Evolutionary conservation across 768 basidiomycete genomes (phyloP), one percentile per base, ranked within the genome.

Genomic region (Russula sp.): DNA sequence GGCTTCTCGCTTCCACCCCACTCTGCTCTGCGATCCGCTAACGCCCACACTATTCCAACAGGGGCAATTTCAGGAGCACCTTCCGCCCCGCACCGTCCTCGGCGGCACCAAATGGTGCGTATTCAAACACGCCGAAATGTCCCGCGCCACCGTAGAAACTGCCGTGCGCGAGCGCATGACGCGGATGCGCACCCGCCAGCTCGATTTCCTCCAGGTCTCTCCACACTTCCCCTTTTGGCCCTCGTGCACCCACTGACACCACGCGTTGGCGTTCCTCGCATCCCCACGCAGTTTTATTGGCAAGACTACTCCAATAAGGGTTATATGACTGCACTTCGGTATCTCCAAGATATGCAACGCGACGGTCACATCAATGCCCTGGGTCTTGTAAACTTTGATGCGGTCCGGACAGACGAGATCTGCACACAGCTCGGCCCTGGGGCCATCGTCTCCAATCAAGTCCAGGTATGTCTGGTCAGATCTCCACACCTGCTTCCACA

Each of bases 51-150:
- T 57, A 62, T 62, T 18, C 56, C 55, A 34, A 62, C 72, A 92
- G 90, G 91, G 90, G 13, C 83, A 87, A 71, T 89, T 88, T 74
- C 80, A 80, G 68, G 70, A 75, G 65, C 76, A 79, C 13, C 72
- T 83, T 18, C 71, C 77, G 34, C 65, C 74, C 35, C 70, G 78
- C 34, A 68, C 73, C 3, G 79, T 88, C 10, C 65, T 92, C 31
- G 87, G 89, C 48, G 89, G 87, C 1, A 94, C 92, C 2, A 94
- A 94, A 71, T 94, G 89, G 89, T 92, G 90, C 72, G 82, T 90
- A 14, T 92, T 92, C 76, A 78, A 81, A 61, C 74, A 75, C 34
- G 75, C 77, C 16, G 73, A 73, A 14, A 77, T 82, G 1, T 80
- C 87, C 3, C 82, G 81, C 7, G 72, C 77, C 35, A 73, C 79